Evolutionary conservation across 2,329 filamentous ascomycete genomes (phyloP).

Genomic region (Amauroascus niger): DNA sequence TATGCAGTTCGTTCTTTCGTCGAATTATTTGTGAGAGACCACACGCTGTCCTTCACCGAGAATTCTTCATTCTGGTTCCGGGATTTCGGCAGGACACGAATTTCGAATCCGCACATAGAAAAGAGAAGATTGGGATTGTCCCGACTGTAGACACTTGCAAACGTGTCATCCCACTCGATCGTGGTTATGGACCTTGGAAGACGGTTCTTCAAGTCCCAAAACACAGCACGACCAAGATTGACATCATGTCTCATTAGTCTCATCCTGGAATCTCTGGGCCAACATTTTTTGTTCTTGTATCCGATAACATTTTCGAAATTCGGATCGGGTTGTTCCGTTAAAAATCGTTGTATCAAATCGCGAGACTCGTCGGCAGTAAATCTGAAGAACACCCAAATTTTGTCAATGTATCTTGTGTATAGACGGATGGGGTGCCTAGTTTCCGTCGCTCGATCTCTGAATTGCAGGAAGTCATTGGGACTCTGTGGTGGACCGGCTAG

Average conservation of each 20-base stretch:
- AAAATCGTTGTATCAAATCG: slow-evolving; percentile 91
- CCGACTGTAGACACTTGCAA: slow-evolving; percentile 92
- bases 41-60: slow-evolving; percentile 93
- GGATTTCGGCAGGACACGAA: slow-evolving; percentile 89
- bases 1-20: slow-evolving; percentile 95
- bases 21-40: slow-evolving; percentile 92
- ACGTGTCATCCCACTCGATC: slow-evolving; percentile 98
- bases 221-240: slow-evolving; percentile 91
- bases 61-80: slow-evolving; percentile 95
- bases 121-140: slow-evolving; percentile 96
- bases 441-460: slow-evolving; percentile 86
- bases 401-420: slow-evolving; percentile 97
- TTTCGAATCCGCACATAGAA: slow-evolving; percentile 97
- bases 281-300: slow-evolving; percentile 99
- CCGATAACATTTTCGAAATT: slow-evolving; percentile 99
- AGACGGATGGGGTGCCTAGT: slow-evolving; percentile 88
- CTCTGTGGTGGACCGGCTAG: slow-evolving; percentile 88
- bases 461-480: slow-evolving; percentile 96
- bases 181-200: slow-evolving; percentile 90
- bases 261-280: slow-evolving; percentile 96
- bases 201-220: slow-evolving; percentile 98
- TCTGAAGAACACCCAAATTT: slow-evolving; percentile 94
- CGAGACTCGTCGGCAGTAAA: slow-evolving; percentile 90
- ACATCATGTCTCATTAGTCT: slow-evolving; percentile 97
- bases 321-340: slow-evolving; percentile 95